A percentile compares a stretch with the other conserved stretches of the same genome.
Evolutionary conservation across 306 rosid species (phyloP).

Genomic region (Castanea crenata): DNA sequence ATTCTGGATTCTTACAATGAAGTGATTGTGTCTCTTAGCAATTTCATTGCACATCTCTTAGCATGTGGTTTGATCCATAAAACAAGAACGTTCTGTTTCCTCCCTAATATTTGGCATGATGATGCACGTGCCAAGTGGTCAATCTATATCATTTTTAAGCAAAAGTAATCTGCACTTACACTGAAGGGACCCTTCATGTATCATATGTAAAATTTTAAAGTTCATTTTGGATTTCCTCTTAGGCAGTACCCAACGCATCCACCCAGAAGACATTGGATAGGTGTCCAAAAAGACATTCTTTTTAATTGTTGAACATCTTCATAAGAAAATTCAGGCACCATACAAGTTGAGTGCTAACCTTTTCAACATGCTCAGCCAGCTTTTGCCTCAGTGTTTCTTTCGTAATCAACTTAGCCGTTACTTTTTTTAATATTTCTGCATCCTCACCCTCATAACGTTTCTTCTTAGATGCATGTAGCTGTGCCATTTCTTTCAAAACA

Average conservation of each 20-base stretch:
- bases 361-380: slow-evolving; percentile 87
- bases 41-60: neutral
- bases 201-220: neutral
- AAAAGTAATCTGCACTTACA: neutral
- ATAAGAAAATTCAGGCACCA: slow-evolving; percentile 9
- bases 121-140: neutral
- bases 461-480: slow-evolving; percentile 59
- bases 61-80: neutral
- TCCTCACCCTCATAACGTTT: slow-evolving; percentile 47
- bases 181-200: neutral
- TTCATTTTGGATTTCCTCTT: neutral
- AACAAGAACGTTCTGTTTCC: neutral
- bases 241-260: neutral
- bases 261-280: neutral
- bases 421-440: slow-evolving; percentile 57
- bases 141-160: neutral
- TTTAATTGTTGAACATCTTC: neutral
- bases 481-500: slow-evolving; percentile 62
- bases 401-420: slow-evolving; percentile 58
- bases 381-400: slow-evolving; percentile 72
- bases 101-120: neutral
- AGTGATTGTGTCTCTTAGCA: neutral
- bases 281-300: neutral
- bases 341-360: slow-evolving; percentile 45
- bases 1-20: neutral